Conservation (phyloP, 768 basidiomycete genomes). For the Panellus pusillus region DNA sequence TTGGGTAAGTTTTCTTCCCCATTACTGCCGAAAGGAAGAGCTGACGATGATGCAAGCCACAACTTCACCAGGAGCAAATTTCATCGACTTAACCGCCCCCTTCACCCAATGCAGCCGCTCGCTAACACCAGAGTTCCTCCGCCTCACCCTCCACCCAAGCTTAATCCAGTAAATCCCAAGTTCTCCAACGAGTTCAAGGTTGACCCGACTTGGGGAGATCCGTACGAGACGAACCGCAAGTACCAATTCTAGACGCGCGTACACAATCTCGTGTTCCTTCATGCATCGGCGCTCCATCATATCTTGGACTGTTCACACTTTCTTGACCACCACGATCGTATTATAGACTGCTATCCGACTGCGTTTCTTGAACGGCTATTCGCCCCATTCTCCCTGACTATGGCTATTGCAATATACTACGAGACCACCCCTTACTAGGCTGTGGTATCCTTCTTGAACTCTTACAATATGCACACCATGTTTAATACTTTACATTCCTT, state of each 20-base stretch:
- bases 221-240: background rate
- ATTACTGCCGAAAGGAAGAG: too few relatives aligned
- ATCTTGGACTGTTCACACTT: background rate
- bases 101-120: too few relatives aligned
- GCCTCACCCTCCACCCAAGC: background rate
- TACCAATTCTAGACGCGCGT: background rate
- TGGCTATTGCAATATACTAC: background rate
- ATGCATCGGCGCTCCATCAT: too few relatives aligned
- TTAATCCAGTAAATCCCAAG: background rate
- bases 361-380: background rate
- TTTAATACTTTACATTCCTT: background rate
- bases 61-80: too few relatives aligned
- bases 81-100: conserved; percentile 1
- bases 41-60: too few relatives aligned
- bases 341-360: background rate
- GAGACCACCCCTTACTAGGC: background rate
- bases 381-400: background rate
- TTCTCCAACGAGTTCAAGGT: conserved; percentile 1
- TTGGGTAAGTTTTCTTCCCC: too few relatives aligned
- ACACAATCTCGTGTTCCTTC: too few relatives aligned
- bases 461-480: background rate
- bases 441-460: background rate
- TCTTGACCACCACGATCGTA: background rate
- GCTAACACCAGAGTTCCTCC: background rate
- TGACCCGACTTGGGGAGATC: background rate